Evolutionary conservation across 1,139 yeast species (phyloP), one percentile per base, ranked within the genome.

Genomic region (Candida buenavistaensis): DNA sequence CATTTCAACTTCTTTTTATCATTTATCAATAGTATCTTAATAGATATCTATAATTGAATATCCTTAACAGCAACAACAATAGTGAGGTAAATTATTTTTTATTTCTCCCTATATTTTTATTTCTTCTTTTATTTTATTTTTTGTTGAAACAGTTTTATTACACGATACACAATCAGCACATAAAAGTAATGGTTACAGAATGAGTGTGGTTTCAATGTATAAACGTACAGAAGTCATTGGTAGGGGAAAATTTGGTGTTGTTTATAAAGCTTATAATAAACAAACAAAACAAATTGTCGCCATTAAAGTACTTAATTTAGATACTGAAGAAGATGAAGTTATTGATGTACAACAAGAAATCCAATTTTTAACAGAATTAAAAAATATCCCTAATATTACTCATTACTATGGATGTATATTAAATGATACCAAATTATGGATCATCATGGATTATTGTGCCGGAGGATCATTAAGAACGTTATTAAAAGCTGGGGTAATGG

Each of bases 381-480:
- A 87, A 46, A 80, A 79, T 39, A 83, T 84, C 3, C 96, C 96
- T 17, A 94, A 94, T 49, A 89, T 94, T 32, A 89, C 96, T 3
- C 90, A 84, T 47, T 94, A 94, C 61, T 86, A 85, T 55, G 97
- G 97, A 1, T 83, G 95, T 0, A 85, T 84, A 46, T 61, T 94
- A 26, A 78, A 81, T 43, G 97, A 92, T 32, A 85, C 97, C 7
- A 83, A 87, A 52, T 67, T 94, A 23, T 94, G 99, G 98, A 90
- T 94, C 55, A 80, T 94, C 38, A 94, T 94, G 97, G 98, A 94
- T 55, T 79, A 86, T 54, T 92, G 98, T 59, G 95, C 96, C 1
- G 99, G 98, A 10, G 99, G 99, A 0, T 86, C 96, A 0, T 78
- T 94, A 32, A 69, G 98, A 37, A 87, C 97, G 1, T 64, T 94